These are phyloP conservation scores for Talaromyces sp. DNA, from an alignment of 2,329 filamentous ascomycete species.

Conservation along the genomic window DNA sequence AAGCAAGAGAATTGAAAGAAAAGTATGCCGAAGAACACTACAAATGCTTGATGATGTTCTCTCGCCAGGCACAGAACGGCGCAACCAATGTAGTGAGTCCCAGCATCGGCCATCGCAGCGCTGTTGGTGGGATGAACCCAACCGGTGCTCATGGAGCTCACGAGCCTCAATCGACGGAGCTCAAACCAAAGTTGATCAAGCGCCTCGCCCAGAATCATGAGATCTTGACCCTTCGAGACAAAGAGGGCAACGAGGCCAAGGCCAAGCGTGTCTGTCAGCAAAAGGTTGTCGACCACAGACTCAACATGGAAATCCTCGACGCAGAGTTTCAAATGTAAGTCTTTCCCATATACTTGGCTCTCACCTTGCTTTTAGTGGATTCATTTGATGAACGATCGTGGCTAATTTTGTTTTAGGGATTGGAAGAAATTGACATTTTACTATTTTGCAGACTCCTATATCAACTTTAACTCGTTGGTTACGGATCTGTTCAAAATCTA, in stretches of 20 bases:
- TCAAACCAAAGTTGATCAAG: constrained; percentile 96
- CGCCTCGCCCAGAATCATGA: constrained; percentile 88
- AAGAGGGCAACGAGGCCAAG: constrained; percentile 96
- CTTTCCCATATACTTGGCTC: background rate
- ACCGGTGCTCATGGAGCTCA: constrained; percentile 69
- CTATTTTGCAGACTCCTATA: constrained; percentile 96
- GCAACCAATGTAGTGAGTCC: constrained; percentile 42
- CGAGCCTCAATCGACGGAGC: constrained; percentile 66
- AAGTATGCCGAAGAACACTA: constrained; percentile 94
- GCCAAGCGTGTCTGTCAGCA: constrained; percentile 95
- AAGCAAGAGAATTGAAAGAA: constrained; percentile 83
- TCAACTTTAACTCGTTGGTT: constrained; percentile 97
- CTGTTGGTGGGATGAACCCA: constrained; percentile 73
- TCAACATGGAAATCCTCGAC: constrained; percentile 98
- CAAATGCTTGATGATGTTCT: constrained; percentile 99
- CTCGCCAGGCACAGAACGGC: constrained; percentile 60
- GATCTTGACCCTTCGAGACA: constrained; percentile 81
- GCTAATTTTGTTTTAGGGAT: constrained; percentile 59
- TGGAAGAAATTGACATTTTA: constrained; percentile 99
- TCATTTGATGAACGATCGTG: background rate
- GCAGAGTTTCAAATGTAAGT: constrained; percentile 97
- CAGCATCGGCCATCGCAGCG: constrained; percentile 47
- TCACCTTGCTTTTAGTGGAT: background rate
- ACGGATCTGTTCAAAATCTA: constrained; percentile 99
- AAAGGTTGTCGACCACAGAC: constrained; percentile 88